Evolutionary conservation across 768 basidiomycete species (phyloP), one percentile per base, ranked within the genome.

Genomic region (Dacryopinax primogenitus): DNA sequence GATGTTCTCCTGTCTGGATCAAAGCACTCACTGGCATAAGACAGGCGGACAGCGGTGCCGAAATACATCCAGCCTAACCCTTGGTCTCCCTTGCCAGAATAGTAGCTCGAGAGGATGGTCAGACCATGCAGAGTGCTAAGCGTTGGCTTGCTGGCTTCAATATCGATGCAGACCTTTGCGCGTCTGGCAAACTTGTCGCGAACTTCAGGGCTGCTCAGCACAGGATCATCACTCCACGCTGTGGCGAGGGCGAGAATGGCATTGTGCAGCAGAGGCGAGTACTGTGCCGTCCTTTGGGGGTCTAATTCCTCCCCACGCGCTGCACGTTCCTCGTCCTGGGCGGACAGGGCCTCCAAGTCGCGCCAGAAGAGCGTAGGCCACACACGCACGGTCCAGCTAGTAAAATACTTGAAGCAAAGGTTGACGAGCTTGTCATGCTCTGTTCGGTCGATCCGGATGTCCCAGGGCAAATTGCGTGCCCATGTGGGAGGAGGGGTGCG

Each of bases 11-110:
- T 12, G 33, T 51, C 32, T n/a, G 16, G 37, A 18, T 6, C 36
- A 36, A 44, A 21, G n/a, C 41, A 36, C 33, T 33, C 12, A 62
- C 71, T 13, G 66, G 80, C 82, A 73, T 83, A 82, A 39, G 78
- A 76, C 26, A 26, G 33, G 9, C 4, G 32, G 18, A 30, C 35
- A 28, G 39, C 65, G 69, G 16, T 63, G 70, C 79, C 78, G 63
- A 79, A 78, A 65, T 78, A 79, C 45, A 79, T 69, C 69, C 78
- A 81, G 1, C 79, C 80, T 7, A 79, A 68, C 13, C 76, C 77
- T 69, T 79, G 78, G 51, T 79, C 77, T 3, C 76, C 78, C 7
- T 71, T 64, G 1, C 73, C 68, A 21, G 75, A 77, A 65, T 79
- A 74, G 68, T 77, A 79, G 41, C 73, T 75, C 11, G 78, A 73